These are phyloP conservation scores for Aquilaria malaccensis DNA, from an alignment of 345 rosid genomes.

Conservation along the genomic window DNA sequence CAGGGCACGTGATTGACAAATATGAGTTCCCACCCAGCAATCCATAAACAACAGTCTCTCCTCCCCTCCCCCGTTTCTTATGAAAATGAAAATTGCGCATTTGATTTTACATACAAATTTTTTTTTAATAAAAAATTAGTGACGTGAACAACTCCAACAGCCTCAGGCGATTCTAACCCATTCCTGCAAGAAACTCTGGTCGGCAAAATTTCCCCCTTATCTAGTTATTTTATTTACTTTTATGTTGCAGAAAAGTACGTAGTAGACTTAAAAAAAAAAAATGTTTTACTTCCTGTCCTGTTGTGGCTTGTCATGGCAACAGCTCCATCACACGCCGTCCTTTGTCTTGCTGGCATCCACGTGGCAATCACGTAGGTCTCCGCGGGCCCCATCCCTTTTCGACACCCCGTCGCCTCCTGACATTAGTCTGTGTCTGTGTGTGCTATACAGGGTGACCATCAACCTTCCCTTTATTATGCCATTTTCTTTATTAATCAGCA, in stretches of 20 bases:
- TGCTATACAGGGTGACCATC: slow-evolving; percentile 15
- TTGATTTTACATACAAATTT: not conserved
- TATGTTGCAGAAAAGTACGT: not conserved
- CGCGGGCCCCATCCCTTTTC: slow-evolving; percentile 8
- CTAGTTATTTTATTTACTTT: not conserved
- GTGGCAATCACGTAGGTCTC: slow-evolving; percentile 17
- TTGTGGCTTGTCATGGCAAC: slow-evolving; percentile 11
- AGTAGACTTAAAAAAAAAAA: not conserved
- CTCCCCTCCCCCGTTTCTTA: not conserved
- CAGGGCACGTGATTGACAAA: slow-evolving; percentile 34
- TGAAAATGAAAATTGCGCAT: slow-evolving; percentile 11
- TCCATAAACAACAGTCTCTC: slow-evolving; percentile 8
- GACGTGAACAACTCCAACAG: slow-evolving; percentile 41
- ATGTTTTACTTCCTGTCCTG: slow-evolving; percentile 9
- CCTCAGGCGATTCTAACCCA: slow-evolving; percentile 19
- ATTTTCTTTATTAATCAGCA: slow-evolving; percentile 4
- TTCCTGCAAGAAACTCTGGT: slow-evolving; percentile 38
- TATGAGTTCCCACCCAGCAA: slow-evolving; percentile 23
- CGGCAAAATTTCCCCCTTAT: slow-evolving; percentile 23
- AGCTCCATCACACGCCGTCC: slow-evolving; percentile 30
- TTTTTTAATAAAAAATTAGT: slow-evolving; percentile 11
- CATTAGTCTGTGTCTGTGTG: slow-evolving; percentile 10
- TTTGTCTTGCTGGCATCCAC: slow-evolving; percentile 20
- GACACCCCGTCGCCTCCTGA: not conserved
- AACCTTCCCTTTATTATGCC: slow-evolving; percentile 16